Base-by-base conservation (phyloP, 1,284 basidiomycete genomes). In the Melampsora larici-populina region DNA sequence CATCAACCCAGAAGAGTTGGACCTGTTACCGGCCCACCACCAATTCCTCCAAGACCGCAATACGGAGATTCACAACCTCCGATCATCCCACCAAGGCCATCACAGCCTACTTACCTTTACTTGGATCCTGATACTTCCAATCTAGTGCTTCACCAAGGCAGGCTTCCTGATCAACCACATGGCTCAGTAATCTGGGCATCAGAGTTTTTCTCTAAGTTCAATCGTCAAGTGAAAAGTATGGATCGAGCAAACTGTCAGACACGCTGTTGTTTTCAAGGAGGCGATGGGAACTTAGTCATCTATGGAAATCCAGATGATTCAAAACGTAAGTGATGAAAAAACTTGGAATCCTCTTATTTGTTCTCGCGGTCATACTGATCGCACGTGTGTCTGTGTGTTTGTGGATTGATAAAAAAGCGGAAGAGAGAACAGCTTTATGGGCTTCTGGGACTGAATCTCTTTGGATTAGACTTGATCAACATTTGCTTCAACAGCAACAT, bases 251-350 rank as follows among this genome's bases (percentile, higher is more conserved):
- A 55, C 8, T 69, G 51, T 46, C 67, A 78, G 70, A 78, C 67
- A 51, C 60, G 60, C 0, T 70, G 67, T 64, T 58, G 65, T n/a
- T 78, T 78, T 51, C 75, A 78, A 66, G 75, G 60, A 11, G 62
- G 67, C 15, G 75, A 78, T 70, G 75, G 75, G 6, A 78, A 78
- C 40, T 36, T 78, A n/a, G 75, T 78, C 3, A 70, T 78, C n/a
- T 78, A 78, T 70, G 75, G 65, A 7, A 70, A 70, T 36, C 75
- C 75, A 15, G 49, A 64, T 66, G 62, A 78, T 18, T 51, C 69
- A 26, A 49, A 58, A 64, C 75, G 75, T 78, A 33, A 46, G 75
- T 77, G 43, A 43, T 43, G 43, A 9, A 15, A 43, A 43, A 43
- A 0, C 2, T 15, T 48, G 17, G 9, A 29, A 2, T 13, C 15